Percentiles rank a stretch among this genome's conserved stretches.
Evolutionary conservation across 1,139 yeast genomes (phyloP).

Genomic region (Yamadazyma diddensiae): DNA sequence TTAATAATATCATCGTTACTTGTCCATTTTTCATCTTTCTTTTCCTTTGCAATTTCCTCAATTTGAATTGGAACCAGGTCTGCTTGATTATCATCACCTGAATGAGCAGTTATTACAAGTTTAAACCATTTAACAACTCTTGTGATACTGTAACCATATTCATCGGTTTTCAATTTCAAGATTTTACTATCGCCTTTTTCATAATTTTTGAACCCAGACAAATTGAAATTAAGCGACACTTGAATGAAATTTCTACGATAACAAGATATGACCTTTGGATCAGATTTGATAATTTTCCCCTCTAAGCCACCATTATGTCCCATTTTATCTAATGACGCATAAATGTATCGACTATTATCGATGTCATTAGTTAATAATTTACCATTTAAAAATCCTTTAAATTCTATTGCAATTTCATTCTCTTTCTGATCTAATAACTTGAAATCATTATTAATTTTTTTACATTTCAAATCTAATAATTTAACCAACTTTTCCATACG

Average conservation of each 20-base stretch:
- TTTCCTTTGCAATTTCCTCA: constrained; percentile 23
- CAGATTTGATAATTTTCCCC: constrained; percentile 14
- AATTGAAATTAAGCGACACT: constrained; percentile 32
- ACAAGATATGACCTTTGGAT: constrained; percentile 44
- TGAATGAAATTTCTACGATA: constrained; percentile 47
- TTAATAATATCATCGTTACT: constrained; percentile 19
- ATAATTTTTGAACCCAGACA: constrained; percentile 25
- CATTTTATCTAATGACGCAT: constrained; percentile 7
- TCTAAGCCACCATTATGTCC: constrained; percentile 4
- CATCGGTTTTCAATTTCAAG: constrained; percentile 33
- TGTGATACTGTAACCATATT: constrained; percentile 34
- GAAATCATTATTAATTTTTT: constrained; percentile 19
- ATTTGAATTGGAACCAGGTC: constrained; percentile 35
- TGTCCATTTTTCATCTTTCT: constrained; percentile 10
- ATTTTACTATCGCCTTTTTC: constrained; percentile 22
- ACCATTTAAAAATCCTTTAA: constrained; percentile 43
- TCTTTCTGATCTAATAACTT: constrained; percentile 31
- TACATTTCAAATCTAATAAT: constrained; percentile 30
- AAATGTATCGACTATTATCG: constrained; percentile 38
- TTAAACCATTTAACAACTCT: constrained; percentile 40
- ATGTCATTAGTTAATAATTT: constrained; percentile 42
- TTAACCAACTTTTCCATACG: constrained; percentile 24
- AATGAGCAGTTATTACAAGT: constrained; percentile 36
- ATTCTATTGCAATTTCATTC: constrained; percentile 24
- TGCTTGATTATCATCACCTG: constrained; percentile 27